These are phyloP conservation scores for Mortierella sp. DNA, from an alignment of 371 early-diverging fungal genomes.

Conservation along the genomic window DNA sequence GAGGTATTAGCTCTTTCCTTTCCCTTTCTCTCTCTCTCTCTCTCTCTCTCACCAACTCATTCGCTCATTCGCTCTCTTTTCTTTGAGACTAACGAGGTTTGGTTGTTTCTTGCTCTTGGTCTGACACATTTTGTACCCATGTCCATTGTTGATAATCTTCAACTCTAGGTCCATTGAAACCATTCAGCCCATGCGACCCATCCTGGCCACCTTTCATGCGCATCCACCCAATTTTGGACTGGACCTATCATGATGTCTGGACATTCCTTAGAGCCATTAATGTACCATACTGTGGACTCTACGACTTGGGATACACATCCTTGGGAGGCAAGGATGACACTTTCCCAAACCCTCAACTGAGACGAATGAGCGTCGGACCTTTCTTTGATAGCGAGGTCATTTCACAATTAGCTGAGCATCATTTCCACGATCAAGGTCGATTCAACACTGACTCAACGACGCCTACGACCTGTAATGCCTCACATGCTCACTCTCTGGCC, in stretches of 20 bases:
- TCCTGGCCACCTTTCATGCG: slow-evolving; percentile 96
- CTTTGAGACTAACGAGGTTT: background rate
- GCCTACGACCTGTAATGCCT: no score
- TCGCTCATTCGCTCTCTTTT: no score
- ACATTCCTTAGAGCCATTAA: slow-evolving; percentile 71
- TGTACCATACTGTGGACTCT: slow-evolving; percentile 90
- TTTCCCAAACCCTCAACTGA: slow-evolving; percentile 78
- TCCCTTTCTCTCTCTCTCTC: slow-evolving; percentile 5
- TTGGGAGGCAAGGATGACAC: slow-evolving; percentile 91
- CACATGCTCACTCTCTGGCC: no score
- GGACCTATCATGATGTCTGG: slow-evolving; percentile 92
- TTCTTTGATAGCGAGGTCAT: slow-evolving; percentile 50
- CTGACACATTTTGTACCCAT: background rate
- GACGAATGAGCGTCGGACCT: slow-evolving; percentile 36
- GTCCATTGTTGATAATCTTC: background rate
- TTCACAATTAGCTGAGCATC: slow-evolving; percentile 16
- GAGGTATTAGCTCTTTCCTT: slow-evolving; percentile 60
- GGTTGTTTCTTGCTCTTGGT: background rate
- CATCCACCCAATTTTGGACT: slow-evolving; percentile 93
- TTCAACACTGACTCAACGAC: slow-evolving; percentile 35
- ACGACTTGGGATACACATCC: slow-evolving; percentile 96
- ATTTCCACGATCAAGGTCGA: slow-evolving; percentile 49
- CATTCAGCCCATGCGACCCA: slow-evolving; percentile 83
- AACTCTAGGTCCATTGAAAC: slow-evolving; percentile 66
- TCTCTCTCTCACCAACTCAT: no score